Base-by-base conservation (phyloP, 2,329 filamentous ascomycete species). In the Fusarium staphyleae region DNA sequence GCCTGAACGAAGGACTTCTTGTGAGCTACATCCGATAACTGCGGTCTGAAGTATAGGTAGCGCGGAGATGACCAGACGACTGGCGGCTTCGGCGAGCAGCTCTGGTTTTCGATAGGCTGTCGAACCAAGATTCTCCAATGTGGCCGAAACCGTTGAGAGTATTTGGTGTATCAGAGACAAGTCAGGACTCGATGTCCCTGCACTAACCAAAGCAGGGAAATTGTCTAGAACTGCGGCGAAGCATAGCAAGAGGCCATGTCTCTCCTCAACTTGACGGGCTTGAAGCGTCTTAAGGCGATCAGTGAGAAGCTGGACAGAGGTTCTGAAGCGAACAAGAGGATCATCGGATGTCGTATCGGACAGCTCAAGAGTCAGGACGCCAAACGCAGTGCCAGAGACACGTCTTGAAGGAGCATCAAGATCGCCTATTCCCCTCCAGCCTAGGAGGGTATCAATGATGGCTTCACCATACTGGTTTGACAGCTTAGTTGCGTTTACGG, bases 361-460 rank as follows among this genome's bases (percentile, higher is more conserved):
- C 29, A 77, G 65, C 50, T 77, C 74, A 29, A 70, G 76, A 58
- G 74, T 78, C 4, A 93, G 69, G 1, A 72, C 69, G 5, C 90
- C 90, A 63, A 93, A 86, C 0, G 90, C 87, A 2, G 73, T 74
- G 2, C 89, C 91, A 12, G 91, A 87, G 42, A 84, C 82, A 63
- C 90, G 82, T 55, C 95, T 84, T 2, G 91, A 91, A 5, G 81
- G 77, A 0, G 86, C 81, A 70, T 97, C 92, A 8, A 86, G 78
- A 60, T 96, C 91, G 0, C 88, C 87, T n/a, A 96, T 83, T 1
- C 95, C 95, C 71, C 93, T 84, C 95, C 95, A 99, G 15, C 85
- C 87, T 11, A 96, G 76, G 6, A 96, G 77, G 0, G 83, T 87
- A 29, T 87, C 81, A 8, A 91, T 74, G 3, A 97, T 74, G 1